Base-by-base conservation (phyloP, 2,329 filamentous ascomycete genomes). In the Ophiostoma australiae region DNA sequence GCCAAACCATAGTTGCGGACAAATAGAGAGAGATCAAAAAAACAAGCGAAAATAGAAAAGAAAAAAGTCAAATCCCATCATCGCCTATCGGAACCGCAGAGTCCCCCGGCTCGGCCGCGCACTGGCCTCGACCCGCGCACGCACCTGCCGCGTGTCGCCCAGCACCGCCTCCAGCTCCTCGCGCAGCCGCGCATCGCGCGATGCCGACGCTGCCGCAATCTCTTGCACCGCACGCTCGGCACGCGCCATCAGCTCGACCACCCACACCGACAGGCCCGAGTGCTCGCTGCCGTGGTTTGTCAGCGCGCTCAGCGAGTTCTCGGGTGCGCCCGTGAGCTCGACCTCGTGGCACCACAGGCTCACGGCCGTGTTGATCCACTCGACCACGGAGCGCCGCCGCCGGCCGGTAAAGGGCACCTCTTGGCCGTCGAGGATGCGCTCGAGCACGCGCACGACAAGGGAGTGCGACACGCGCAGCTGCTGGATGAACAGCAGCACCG, bases 361-460 rank as follows among this genome's bases (percentile, higher is more conserved):
- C 13, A 86, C 81, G 0, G 81, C 82, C 69, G 80, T 82, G 52
- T 81, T 79, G 74, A 88, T 85, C 78, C 86, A 85, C 77, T 87
- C 85, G 58, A 87, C 83, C 31, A 89, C 80, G 27, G 82, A 80
- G 71, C 81, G 83, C 69, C 85, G 81, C 44, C 79, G 77, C 37
- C 81, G 79, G 55, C 84, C 85, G 37, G 83, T 85, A 77, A 88
- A 88, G 0, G 86, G 86, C 63, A 85, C 82, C 75, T 87, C 86
- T 74, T 88, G 86, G 2, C 84, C 83, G 74, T 88, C 85, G 33
- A 88, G 85, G 69, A 87, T 82, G 63, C 80, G 81, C 78, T 88
- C 86, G 6, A 89, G 80, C 10, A 87, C 83, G 20, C 85, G 82
- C 20, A 84, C 81, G 67, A 88, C 83, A 74, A 87, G 83, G 73